These are phyloP conservation scores for Suillus luteus DNA, from an alignment of 768 basidiomycete genomes.

Conservation along the genomic window DNA sequence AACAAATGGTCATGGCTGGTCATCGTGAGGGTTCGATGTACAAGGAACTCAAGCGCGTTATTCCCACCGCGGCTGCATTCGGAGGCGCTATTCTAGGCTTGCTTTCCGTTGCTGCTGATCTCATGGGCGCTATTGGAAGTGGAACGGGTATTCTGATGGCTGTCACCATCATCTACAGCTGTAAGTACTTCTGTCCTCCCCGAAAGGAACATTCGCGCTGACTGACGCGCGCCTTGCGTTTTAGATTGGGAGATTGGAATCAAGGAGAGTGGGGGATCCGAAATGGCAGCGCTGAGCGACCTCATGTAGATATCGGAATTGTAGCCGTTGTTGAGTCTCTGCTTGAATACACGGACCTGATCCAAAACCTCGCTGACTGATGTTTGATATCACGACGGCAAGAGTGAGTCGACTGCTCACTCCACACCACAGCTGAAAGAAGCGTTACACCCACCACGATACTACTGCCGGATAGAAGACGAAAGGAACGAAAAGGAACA, in stretches of 20 bases:
- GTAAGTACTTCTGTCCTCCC: constrained; percentile 11
- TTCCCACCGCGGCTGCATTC: constrained; percentile 96
- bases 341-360: constrained; percentile 1
- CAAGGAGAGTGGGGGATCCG: constrained; percentile 77
- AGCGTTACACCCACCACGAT: constrained; percentile 32
- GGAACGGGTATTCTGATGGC: constrained; percentile 98
- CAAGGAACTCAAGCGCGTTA: constrained; percentile 97
- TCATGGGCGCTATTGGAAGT: constrained; percentile 95
- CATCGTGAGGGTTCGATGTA: constrained; percentile 99
- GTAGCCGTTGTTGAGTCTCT: background rate
- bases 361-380: background rate
- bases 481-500: no score
- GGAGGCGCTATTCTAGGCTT: constrained; percentile 97
- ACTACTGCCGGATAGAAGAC: constrained; percentile 24
- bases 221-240: constrained; percentile 4
- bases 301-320: constrained; percentile 48
- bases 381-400: background rate
- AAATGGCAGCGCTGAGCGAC: constrained; percentile 80
- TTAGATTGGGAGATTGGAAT: constrained; percentile 93
- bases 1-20: constrained; percentile 92
- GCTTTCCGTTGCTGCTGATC: constrained; percentile 86
- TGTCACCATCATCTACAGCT: constrained; percentile 96
- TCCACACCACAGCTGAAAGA: constrained; percentile 20
- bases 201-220: constrained; percentile 1
- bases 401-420: constrained; percentile 10